Evolutionary conservation across 106 monocot species (phyloP), one percentile per base, ranked within the genome.

Genomic region (Posidonia australis): DNA sequence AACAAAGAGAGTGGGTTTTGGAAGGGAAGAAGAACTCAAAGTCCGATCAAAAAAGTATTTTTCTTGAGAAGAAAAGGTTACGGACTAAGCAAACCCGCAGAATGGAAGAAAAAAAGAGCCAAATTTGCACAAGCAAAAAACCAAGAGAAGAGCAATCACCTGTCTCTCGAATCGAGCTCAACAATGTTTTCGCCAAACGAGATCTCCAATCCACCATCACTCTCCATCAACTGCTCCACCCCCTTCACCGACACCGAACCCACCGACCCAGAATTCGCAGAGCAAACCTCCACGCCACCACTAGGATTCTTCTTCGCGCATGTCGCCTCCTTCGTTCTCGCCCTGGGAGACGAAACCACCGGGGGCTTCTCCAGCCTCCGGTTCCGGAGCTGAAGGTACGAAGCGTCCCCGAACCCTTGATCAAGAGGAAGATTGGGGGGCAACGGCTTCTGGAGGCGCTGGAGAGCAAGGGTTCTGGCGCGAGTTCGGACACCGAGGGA

Each of bases 401-500:
- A 67, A 14, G 18, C 52, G n/a, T 51, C 30, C 12, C 42, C 36
- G 2, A 7, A 36, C 36, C 36, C 36, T 7, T 36, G 36, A 7
- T 36, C 36, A 7, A 7, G 5, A 7, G 36, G 36, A 7, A 36
- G 36, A 36, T 36, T 36, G 5, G 36, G 36, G 36, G 36, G 2
- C 2, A 7, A 7, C 5, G 36, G 51, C 24, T 67, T 73, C 63
- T 80, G 74, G 24, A 70, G 70, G 26, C 75, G 76, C 62, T 79
- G 88, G 56, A 89, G 73, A 5, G 86, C 96, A 4, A 90, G 84
- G 67, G 96, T 87, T 29, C 76, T 77, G 21, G 90, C 79, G n/a
- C 96, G 61, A 10, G 96, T 96, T 32, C 80, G 78, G 36, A 96
- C 96, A 10, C 96, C 96, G 24, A 96, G 68, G 46, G 76, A 56